phyloP scores from a whole-genome alignment of 2,329 filamentous ascomycete species.

The Neofusicoccum ribis region DNA sequence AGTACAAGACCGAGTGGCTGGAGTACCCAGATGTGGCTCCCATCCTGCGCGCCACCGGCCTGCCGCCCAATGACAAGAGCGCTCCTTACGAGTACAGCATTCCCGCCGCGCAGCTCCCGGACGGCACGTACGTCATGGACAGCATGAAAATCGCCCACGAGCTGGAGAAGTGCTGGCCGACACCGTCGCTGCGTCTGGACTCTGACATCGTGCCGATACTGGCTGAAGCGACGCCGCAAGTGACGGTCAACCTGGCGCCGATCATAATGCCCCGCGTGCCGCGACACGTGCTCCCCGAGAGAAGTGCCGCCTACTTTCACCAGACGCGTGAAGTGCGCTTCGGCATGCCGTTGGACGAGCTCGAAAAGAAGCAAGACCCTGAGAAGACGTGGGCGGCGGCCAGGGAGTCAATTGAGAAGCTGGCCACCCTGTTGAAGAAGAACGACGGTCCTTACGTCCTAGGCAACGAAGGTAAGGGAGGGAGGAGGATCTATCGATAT shows the following conservation, averaged over 20 bases:
- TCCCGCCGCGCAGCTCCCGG: slow-evolving; percentile 57
- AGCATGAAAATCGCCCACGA: slow-evolving; percentile 59
- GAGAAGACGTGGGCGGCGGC: slow-evolving; percentile 53
- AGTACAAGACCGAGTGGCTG: slow-evolving; percentile 69
- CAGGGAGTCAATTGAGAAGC: slow-evolving; percentile 36
- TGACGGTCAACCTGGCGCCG: slow-evolving; percentile 23
- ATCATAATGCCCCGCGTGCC: slow-evolving; percentile 50
- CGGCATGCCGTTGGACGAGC: slow-evolving; percentile 56
- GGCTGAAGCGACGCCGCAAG: slow-evolving; percentile 37
- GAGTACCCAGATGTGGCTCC: slow-evolving; percentile 67
- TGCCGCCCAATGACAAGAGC: slow-evolving; percentile 47
- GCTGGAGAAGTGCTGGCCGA: slow-evolving; percentile 61
- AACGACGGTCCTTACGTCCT: slow-evolving; percentile 62
- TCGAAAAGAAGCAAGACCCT: slow-evolving; percentile 50
- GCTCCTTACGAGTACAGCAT: slow-evolving; percentile 50
- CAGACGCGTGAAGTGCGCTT: slow-evolving; percentile 50
- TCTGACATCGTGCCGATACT: slow-evolving; percentile 35
- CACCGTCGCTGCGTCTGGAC: slow-evolving; percentile 60
- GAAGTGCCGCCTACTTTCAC: slow-evolving; percentile 53
- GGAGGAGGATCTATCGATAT: slow-evolving; percentile 27
- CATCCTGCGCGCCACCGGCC: slow-evolving; percentile 51
- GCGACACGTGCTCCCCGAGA: slow-evolving; percentile 51
- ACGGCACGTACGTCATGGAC: slow-evolving; percentile 65
- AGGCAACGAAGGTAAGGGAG: slow-evolving; percentile 48
- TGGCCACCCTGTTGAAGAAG: slow-evolving; percentile 53